These are phyloP conservation scores for Musa acuminata DNA, from an alignment of 176 grass and related monocot genomes.

Conservation along the genomic window DNA sequence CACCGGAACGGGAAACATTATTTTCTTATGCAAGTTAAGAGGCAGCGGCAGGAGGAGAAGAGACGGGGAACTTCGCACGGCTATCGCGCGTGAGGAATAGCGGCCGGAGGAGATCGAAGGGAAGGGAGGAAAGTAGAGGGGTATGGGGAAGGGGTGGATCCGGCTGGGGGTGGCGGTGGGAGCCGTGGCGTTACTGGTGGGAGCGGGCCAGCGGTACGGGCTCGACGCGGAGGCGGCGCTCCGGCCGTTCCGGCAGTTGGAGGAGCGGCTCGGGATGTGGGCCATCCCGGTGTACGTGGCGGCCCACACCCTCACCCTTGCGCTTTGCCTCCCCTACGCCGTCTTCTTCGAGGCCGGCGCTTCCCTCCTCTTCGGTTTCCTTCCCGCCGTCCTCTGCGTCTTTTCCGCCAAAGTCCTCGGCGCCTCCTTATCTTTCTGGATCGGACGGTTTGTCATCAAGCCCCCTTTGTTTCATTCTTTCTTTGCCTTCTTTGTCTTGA, in stretches of 20 bases:
- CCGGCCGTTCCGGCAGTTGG: constrained; percentile 30
- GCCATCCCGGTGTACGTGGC: constrained; percentile 63
- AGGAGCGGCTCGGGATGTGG: constrained; percentile 56
- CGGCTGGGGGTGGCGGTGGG: neutral
- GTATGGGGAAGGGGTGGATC: constrained; percentile 24
- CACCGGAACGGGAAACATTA: too few relatives aligned
- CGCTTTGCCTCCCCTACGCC: constrained; percentile 74
- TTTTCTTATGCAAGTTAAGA: too few relatives aligned
- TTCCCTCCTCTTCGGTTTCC: constrained; percentile 74
- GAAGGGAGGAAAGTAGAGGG: constrained; percentile 16
- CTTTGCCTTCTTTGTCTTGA: neutral
- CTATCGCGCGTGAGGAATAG: too few relatives aligned
- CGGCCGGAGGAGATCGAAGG: neutral
- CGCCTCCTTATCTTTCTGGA: constrained; percentile 94
- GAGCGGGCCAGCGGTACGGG: constrained; percentile 41
- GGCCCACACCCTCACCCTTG: constrained; percentile 73
- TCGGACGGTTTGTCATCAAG: constrained; percentile 54
- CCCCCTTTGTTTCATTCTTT: neutral
- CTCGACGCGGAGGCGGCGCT: constrained; percentile 49
- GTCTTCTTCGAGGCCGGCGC: constrained; percentile 88
- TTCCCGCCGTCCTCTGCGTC: constrained; percentile 73
- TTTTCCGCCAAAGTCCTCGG: constrained; percentile 93
- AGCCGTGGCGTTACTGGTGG: constrained; percentile 20
- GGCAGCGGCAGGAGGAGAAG: too few relatives aligned
- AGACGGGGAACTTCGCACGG: too few relatives aligned